Percentiles rank a stretch among this genome's conserved stretches.
Conservation (phyloP, 1,284 basidiomycete genomes). For the Sanguinoderma infundibulare region DNA sequence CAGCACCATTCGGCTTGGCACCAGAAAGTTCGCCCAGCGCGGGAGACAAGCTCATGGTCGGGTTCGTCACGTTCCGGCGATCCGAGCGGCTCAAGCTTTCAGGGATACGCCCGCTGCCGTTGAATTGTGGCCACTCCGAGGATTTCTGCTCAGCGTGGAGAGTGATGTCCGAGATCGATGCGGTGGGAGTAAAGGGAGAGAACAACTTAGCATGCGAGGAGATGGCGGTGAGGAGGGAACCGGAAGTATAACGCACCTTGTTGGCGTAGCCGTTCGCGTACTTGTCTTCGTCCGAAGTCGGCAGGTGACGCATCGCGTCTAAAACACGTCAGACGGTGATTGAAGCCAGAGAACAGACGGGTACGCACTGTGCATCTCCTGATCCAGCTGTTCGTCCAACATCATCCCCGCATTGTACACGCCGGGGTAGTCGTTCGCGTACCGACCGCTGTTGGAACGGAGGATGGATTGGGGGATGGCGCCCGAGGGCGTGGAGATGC, state of each 20-base stretch:
- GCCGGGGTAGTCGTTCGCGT: slow-evolving; percentile 57
- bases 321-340: slow-evolving; percentile 26
- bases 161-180: slow-evolving; percentile 59
- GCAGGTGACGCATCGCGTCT: slow-evolving; percentile 92
- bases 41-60: slow-evolving; percentile 64
- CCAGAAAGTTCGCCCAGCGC: slow-evolving; percentile 51
- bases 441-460: slow-evolving; percentile 49
- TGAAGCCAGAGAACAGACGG: slow-evolving; percentile 1
- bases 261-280: slow-evolving; percentile 61
- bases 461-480: slow-evolving; percentile 47
- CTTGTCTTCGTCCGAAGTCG: slow-evolving; percentile 92
- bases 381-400: slow-evolving; percentile 88
- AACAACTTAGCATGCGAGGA: neutral
- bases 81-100: slow-evolving; percentile 61
- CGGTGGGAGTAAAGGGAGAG: neutral
- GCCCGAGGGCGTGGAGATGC: slow-evolving; percentile 28
- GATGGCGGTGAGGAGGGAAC: neutral
- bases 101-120: slow-evolving; percentile 59
- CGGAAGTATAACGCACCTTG: slow-evolving; percentile 56
- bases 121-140: slow-evolving; percentile 94
- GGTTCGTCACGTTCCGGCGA: slow-evolving; percentile 73
- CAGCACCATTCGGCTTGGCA: slow-evolving; percentile 48
- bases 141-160: slow-evolving; percentile 69
- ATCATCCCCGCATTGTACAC: slow-evolving; percentile 84
- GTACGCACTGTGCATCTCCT: slow-evolving; percentile 86